Conservation (phyloP, 2,329 filamentous ascomycete genomes). For the Cordyceps sp. region DNA sequence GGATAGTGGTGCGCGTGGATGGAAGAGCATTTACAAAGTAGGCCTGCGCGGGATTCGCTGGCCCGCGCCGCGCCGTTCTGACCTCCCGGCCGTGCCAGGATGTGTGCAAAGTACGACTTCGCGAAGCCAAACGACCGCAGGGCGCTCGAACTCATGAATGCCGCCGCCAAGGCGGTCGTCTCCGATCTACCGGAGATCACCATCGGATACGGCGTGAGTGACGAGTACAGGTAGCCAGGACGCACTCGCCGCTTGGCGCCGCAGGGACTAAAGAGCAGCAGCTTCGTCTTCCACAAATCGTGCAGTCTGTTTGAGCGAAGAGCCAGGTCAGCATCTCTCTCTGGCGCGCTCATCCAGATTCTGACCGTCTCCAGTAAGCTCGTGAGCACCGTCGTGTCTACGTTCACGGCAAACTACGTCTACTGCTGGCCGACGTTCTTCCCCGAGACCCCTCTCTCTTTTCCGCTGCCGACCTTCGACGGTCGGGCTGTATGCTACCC, state of each 20-base stretch:
- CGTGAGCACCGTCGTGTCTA: conserved; percentile 77
- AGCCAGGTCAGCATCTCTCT: conserved; percentile 39
- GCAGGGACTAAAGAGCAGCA: conserved; percentile 16
- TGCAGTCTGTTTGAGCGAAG: conserved; percentile 74
- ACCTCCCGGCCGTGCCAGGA: conserved; percentile 26
- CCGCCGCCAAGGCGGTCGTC: conserved; percentile 72
- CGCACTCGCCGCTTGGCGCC: background rate
- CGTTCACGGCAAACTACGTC: conserved; percentile 84
- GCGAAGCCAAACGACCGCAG: conserved; percentile 82
- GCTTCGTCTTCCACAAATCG: conserved; percentile 77
- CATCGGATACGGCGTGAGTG: conserved; percentile 83
- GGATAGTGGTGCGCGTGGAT: conserved; percentile 89
- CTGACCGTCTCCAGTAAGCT: conserved; percentile 48
- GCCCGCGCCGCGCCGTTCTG: background rate
- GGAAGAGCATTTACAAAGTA: conserved; percentile 92
- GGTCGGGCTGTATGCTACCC: conserved; percentile 85
- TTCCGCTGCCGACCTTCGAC: conserved; percentile 79
- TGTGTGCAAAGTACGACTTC: conserved; percentile 71
- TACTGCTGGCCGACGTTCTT: conserved; percentile 67
- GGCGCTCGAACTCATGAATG: conserved; percentile 88
- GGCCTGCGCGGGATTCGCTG: conserved; percentile 2
- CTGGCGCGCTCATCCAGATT: background rate
- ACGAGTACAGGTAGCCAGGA: conserved; percentile 59
- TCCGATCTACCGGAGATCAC: conserved; percentile 70
- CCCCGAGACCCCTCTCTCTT: conserved; percentile 48